Evolutionary conservation across 176 grass and related monocot species (phyloP).

Genomic region (Secale cereale): DNA sequence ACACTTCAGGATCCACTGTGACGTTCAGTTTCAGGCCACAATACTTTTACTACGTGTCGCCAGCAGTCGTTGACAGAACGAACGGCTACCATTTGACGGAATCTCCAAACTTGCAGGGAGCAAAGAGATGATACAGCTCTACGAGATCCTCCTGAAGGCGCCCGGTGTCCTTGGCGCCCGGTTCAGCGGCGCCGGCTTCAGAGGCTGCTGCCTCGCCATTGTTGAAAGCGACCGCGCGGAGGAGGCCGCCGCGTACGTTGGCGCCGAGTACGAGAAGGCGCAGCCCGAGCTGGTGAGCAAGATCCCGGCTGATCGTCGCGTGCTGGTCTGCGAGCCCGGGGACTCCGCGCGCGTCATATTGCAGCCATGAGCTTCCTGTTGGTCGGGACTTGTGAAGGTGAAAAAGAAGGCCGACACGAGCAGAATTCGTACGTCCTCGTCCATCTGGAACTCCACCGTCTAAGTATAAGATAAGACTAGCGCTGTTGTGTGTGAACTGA

Average conservation of each 20-base stretch:
- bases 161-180: constrained; percentile 80
- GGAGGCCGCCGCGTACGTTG: constrained; percentile 57
- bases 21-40: not conserved
- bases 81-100: not conserved
- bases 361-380: not conserved
- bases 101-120: constrained; percentile 41
- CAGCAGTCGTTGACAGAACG: not conserved
- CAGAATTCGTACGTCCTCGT: too few relatives aligned
- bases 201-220: constrained; percentile 88
- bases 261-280: constrained; percentile 58
- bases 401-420: too few relatives aligned
- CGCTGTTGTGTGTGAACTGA: not conserved
- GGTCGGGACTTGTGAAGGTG: too few relatives aligned
- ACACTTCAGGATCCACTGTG: not conserved
- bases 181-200: constrained; percentile 95
- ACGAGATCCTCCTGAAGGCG: constrained; percentile 85
- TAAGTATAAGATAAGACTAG: too few relatives aligned
- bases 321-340: constrained; percentile 72
- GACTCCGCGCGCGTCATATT: constrained; percentile 56
- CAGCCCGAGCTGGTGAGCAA: constrained; percentile 60
- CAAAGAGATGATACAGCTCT: constrained; percentile 91
- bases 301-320: constrained; percentile 54
- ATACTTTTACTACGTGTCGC: not conserved
- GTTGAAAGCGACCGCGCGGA: constrained; percentile 46
- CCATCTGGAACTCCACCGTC: not conserved